Conservation (phyloP, 208 protist species). For the Leishmania tarentolae region DNA sequence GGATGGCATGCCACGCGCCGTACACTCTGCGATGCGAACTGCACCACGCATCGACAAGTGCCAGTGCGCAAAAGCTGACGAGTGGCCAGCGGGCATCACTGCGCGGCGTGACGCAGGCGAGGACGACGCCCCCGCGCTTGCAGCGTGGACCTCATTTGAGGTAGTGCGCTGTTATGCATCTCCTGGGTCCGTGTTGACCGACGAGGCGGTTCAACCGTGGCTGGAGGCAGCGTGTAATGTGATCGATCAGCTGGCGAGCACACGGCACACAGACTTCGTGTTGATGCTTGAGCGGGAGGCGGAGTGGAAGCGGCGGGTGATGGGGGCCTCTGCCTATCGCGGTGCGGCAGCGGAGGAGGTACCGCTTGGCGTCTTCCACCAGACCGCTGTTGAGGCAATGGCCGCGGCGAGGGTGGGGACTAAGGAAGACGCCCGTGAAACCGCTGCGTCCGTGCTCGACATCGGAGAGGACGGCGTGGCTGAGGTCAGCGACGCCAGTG, state of each 20-base stretch:
- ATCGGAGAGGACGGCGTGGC: conserved; percentile 1
- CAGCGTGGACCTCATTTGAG: conserved; percentile 10
- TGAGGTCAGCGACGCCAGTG: neutral
- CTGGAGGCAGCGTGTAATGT: conserved; percentile 15
- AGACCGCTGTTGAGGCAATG: conserved; percentile 2
- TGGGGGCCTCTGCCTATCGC: neutral
- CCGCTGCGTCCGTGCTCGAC: neutral
- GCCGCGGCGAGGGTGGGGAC: neutral
- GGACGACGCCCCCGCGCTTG: neutral
- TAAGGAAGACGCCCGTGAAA: neutral
- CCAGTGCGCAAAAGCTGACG: neutral
- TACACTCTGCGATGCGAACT: neutral
- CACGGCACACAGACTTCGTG: conserved; percentile 11
- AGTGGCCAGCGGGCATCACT: neutral
- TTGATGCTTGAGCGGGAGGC: conserved; percentile 22
- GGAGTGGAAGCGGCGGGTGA: conserved; percentile 10
- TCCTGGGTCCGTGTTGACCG: conserved; percentile 11
- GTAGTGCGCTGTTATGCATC: conserved; percentile 15
- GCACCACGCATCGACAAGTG: neutral
- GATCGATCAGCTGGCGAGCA: conserved; percentile 23
- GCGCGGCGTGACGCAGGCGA: neutral
- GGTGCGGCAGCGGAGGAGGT: neutral
- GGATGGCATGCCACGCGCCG: neutral
- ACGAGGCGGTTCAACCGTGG: conserved; percentile 10
- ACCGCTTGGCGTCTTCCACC: neutral